Conservation (phyloP, 345 rosid genomes). For the Eucalyptus grandis region DNA sequence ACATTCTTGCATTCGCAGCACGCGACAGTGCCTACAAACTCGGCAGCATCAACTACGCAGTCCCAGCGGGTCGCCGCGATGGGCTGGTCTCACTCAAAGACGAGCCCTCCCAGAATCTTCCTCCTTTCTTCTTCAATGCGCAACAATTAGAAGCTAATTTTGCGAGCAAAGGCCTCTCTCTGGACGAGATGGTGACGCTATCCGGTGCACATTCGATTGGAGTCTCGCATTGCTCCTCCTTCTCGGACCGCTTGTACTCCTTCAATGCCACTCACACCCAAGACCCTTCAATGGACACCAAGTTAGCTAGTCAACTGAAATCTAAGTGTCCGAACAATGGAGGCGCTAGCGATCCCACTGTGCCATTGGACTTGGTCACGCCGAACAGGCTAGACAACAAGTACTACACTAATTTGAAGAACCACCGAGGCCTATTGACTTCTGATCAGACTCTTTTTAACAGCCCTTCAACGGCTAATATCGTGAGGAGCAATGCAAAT, state of each 20-base stretch:
- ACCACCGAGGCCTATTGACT: not conserved
- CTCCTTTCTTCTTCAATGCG: not conserved
- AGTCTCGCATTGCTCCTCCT: slow-evolving; percentile 3
- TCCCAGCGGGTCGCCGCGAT: slow-evolving; percentile 7
- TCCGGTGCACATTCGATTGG: slow-evolving; percentile 15
- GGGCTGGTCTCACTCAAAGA: not conserved
- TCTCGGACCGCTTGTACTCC: slow-evolving; percentile 2
- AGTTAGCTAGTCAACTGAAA: not conserved
- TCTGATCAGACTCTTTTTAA: not conserved
- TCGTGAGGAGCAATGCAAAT: not conserved
- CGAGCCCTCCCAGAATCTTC: not conserved
- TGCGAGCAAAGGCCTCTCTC: not conserved
- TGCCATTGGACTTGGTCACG: not conserved
- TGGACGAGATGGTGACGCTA: slow-evolving; percentile 14
- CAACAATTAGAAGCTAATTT: not conserved
- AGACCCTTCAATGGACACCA: slow-evolving; percentile 1
- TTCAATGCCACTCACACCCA: not conserved
- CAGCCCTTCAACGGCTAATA: not conserved
- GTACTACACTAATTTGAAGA: not conserved
- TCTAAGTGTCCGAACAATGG: not conserved
- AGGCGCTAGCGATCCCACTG: not conserved
- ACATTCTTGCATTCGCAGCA: not conserved
- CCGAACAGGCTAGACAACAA: not conserved
- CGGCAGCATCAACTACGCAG: not conserved
- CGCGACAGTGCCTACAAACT: not conserved